Evolutionary conservation across 306 rosid genomes (phyloP), one percentile per base, ranked within the genome.

Genomic region (Vachellia pachyceras): DNA sequence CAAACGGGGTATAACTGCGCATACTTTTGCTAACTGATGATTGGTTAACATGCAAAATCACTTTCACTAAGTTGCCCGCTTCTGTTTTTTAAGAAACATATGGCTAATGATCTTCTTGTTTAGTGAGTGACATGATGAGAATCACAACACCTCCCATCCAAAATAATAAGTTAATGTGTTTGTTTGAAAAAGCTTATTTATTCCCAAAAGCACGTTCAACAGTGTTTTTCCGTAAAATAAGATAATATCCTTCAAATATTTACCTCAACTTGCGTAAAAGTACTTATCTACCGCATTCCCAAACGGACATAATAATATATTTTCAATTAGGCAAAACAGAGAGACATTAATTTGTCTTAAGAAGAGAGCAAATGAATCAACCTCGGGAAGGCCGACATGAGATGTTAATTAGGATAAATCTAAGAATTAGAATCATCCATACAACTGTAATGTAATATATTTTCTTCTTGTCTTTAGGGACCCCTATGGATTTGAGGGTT

Each of bases 321-420:
- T 8, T 58, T 85, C 50, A 84, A 88, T 84, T 82, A 79, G 87
- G 93, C 25, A 72, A 87, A 83, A 75, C 85, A 68, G 67, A 82
- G 85, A 79, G 80, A 83, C 20, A 13, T n/a, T 58, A 75, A 85
- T 69, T 76, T 77, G 93, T 94, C 97, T 89, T 90, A 87, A 89
- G 93, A 85, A 85, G 88, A 94, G 91, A 93, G 93, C 93, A 91
- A 90, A 66, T 82, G 89, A 88, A 87, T 87, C 90, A 54, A 72
- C 84, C 91, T 67, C 88, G 55, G 82, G 82, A 60, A 79, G 73
- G 33, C 33, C 87, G 86, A 83, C 90, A 4, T 29, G 33, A 29
- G 1, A 0, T 29, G 33, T 29, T 29, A 5, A 7, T 18, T 29
- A 25, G 29, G 10, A 63, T 29, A 29, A 2, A 33, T 60, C 39